Evolutionary conservation across 2,329 filamentous ascomycete species (phyloP), one percentile per base, ranked within the genome.

Genomic region (Graphium sp.): DNA sequence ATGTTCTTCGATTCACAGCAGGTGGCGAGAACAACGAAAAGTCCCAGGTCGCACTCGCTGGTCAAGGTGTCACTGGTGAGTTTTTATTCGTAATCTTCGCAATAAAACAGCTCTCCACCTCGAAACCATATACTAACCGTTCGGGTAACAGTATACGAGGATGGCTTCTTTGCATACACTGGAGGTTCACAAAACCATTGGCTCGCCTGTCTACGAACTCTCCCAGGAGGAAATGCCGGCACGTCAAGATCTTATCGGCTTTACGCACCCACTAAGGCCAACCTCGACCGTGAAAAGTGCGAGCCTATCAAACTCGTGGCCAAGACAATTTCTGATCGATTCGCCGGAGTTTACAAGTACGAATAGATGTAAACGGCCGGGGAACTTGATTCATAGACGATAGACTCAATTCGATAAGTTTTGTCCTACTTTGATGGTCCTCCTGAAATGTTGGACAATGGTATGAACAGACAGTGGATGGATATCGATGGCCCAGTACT

Each of bases 261-360:
- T 22, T 29, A 29, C 17, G 26, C 25, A 3, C 26, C 31, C 4
- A 24, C 21, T 7, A 14, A 22, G 2, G 17, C 21, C 20, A 29
- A 22, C 16, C 12, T 32, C 21, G 26, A 24, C 8, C 22, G 22
- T 6, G 17, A 18, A 3, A 23, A 29, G 17, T 32, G 31, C 22
- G 20, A 20, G n/a, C 25, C 19, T 21, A 27, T 32, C 26, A 32
- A 32, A 15, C 22, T 32, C 21, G 17, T 29, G 10, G 25, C 31
- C n/a, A 15, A 11, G 4, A 22, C 31, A 9, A n/a, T n/a, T n/a
- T 26, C 22, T 4, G 26, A 29, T 12, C 19, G 26, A 25, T 25
- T 24, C 22, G 16, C 28, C 12, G 31, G 31, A 9, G 26, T 22
- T 23, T 32, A 29, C 26, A 12, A 29, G 18, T 32, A 30, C 14